phyloP scores from a whole-genome alignment of 768 basidiomycete species.

The Wakefieldia striispora region DNA sequence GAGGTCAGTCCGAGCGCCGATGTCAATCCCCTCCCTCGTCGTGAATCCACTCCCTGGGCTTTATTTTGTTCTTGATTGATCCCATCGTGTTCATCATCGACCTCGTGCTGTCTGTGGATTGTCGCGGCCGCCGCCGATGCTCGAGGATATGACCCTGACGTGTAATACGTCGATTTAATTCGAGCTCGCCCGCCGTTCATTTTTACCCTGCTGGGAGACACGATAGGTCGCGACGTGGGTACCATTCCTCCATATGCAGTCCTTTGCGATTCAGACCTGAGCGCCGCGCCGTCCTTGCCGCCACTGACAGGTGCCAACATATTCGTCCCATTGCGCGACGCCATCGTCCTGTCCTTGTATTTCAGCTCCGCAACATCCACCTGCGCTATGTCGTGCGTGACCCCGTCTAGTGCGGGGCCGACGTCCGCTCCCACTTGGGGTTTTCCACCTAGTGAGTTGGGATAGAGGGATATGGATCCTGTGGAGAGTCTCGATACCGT shows the following conservation, averaged over 20 bases:
- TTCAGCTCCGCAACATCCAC: constrained; percentile 33
- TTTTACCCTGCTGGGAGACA: constrained; percentile 19
- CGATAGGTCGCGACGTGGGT: constrained; percentile 40
- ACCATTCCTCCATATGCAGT: constrained; percentile 57
- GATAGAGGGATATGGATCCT: constrained; percentile 48
- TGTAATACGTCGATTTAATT: constrained; percentile 69
- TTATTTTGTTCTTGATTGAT: constrained; percentile 22
- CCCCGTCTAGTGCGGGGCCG: constrained; percentile 36
- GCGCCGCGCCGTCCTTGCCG: constrained; percentile 18
- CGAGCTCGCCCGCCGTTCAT: constrained; percentile 55
- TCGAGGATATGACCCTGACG: constrained; percentile 52
- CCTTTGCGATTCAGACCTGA: constrained; percentile 35
- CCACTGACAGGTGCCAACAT: constrained; percentile 16
- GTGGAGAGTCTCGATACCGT: constrained; percentile 41
- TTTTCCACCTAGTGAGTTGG: constrained; percentile 37
- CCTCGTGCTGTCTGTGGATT: constrained; percentile 32
- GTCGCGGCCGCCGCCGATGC: constrained; percentile 46
- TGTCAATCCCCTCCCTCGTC: constrained; percentile 41
- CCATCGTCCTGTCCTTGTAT: constrained; percentile 33
- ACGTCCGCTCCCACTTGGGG: constrained; percentile 24
- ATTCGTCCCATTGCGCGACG: constrained; percentile 20
- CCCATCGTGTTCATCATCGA: constrained; percentile 34
- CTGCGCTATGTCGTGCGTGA: constrained; percentile 41
- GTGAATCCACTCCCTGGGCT: constrained; percentile 42
- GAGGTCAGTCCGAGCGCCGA: constrained; percentile 38